These are phyloP conservation scores for Sphaerulina populicola DNA, from an alignment of 2,329 filamentous ascomycete genomes.

Conservation along the genomic window DNA sequence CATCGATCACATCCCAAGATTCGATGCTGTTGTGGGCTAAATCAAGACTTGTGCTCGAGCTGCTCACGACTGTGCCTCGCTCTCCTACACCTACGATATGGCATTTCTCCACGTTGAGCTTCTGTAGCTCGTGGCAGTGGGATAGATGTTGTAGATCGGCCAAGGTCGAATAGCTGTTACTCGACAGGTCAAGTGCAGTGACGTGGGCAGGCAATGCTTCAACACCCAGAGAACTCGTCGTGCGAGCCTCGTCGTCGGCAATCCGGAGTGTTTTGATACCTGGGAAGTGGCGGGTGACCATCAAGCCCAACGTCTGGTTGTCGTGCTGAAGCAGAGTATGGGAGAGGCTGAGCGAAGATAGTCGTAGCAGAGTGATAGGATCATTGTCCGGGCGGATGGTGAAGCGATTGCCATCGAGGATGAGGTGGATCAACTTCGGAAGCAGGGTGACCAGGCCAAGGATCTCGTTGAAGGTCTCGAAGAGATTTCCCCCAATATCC, in stretches of 20 bases:
- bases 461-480: slow-evolving; percentile 60
- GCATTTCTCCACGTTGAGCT: slow-evolving; percentile 64
- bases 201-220: slow-evolving; percentile 45
- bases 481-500: slow-evolving; percentile 76
- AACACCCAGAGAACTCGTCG: slow-evolving; percentile 25
- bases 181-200: slow-evolving; percentile 60
- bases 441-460: slow-evolving; percentile 63
- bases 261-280: slow-evolving; percentile 46
- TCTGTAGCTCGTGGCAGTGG: slow-evolving; percentile 47
- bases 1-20: slow-evolving; percentile 66
- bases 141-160: slow-evolving; percentile 52
- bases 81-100: slow-evolving; percentile 45
- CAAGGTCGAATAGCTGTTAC: slow-evolving; percentile 58
- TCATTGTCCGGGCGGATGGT: neutral
- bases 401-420: slow-evolving; percentile 58
- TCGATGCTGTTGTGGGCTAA: slow-evolving; percentile 40
- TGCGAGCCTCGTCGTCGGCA: slow-evolving; percentile 33
- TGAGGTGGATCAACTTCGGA: slow-evolving; percentile 46
- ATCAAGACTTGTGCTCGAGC: slow-evolving; percentile 37
- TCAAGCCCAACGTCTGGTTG: slow-evolving; percentile 36
- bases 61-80: slow-evolving; percentile 21
- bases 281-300: slow-evolving; percentile 45
- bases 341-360: slow-evolving; percentile 40
- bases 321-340: slow-evolving; percentile 39
- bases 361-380: neutral